Evolutionary conservation across 2,329 filamentous ascomycete genomes (phyloP).

Genomic region (Penicillium frequentans): DNA sequence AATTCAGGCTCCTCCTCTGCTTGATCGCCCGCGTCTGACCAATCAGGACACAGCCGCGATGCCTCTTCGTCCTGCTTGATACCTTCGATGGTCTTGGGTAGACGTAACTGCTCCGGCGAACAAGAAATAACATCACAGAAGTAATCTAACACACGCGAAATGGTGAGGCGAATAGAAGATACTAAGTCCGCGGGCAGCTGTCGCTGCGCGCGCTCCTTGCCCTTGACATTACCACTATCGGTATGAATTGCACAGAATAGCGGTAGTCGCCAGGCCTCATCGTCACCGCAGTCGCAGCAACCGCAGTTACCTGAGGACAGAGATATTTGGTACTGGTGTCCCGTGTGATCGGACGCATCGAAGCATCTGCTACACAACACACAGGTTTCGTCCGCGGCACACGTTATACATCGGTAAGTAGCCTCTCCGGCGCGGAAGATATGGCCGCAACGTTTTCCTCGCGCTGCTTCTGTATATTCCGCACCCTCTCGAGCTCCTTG

Average conservation of each 20-base stretch:
- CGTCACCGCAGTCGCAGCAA: slow-evolving; percentile 96
- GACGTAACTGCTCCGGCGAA: slow-evolving; percentile 88
- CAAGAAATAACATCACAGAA: slow-evolving; percentile 98
- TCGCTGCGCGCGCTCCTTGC: slow-evolving; percentile 58
- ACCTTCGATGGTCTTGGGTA: slow-evolving; percentile 77
- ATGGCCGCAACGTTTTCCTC: slow-evolving; percentile 92
- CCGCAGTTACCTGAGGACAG: slow-evolving; percentile 89
- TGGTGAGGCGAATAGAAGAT: slow-evolving; percentile 77
- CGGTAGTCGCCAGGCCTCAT: slow-evolving; percentile 87
- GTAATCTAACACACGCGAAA: slow-evolving; percentile 84
- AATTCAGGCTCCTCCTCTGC: slow-evolving; percentile 70
- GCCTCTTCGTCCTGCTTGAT: slow-evolving; percentile 78
- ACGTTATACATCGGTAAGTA: slow-evolving; percentile 91
- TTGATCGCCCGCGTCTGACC: slow-evolving; percentile 66
- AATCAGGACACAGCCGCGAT: slow-evolving; percentile 73
- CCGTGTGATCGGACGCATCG: slow-evolving; percentile 90
- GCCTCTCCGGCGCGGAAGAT: slow-evolving; percentile 95
- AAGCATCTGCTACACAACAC: slow-evolving; percentile 93
- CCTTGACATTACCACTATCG: slow-evolving; percentile 53
- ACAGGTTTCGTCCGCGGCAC: slow-evolving; percentile 91
- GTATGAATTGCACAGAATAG: slow-evolving; percentile 90
- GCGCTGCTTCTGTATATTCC: slow-evolving; percentile 88
- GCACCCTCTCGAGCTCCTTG: slow-evolving; percentile 92
- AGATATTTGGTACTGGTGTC: slow-evolving; percentile 85
- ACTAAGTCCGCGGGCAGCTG: slow-evolving; percentile 74